Evolutionary conservation across 1,139 yeast genomes (phyloP).

Genomic region (Pneumocystis jirovecii): DNA sequence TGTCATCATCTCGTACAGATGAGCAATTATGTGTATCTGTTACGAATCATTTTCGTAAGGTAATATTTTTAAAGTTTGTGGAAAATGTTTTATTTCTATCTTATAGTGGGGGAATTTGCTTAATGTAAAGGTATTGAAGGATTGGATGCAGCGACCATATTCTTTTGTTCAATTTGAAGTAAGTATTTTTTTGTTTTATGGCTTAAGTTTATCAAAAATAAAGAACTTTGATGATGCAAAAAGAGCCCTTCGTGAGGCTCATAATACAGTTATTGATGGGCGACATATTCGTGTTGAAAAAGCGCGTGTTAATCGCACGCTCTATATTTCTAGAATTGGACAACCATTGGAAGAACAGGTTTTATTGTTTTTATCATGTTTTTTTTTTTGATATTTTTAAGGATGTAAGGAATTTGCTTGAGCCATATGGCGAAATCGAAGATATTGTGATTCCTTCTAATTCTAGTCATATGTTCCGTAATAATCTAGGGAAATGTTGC

Average conservation of each 20-base stretch:
- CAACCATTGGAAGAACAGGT: not conserved
- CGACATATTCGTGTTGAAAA: conserved; percentile 72
- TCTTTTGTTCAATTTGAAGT: conserved; percentile 68
- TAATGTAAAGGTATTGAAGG: conserved; percentile 64
- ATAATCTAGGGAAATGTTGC: conserved; percentile 35
- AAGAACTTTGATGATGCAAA: conserved; percentile 56
- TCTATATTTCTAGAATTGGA: conserved; percentile 27
- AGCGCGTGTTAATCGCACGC: conserved; percentile 81
- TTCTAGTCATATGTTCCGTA: conserved; percentile 17
- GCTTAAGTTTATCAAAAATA: not conserved
- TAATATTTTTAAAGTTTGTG: not conserved
- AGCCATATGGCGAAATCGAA: conserved; percentile 60
- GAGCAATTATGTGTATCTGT: conserved; percentile 4
- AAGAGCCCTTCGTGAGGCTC: conserved; percentile 52
- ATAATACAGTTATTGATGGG: conserved; percentile 53
- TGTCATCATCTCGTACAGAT: conserved; percentile 9
- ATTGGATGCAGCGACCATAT: conserved; percentile 69
- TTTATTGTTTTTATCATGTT: not conserved
- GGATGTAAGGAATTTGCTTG: conserved; percentile 30
- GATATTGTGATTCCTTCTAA: conserved; percentile 31
- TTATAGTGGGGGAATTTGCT: conserved; percentile 19
- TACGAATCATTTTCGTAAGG: conserved; percentile 4
- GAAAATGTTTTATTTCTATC: not conserved
- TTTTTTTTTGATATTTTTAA: conserved; percentile 8
- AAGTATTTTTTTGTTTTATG: not conserved